Percentiles rank a stretch among this genome's conserved stretches.
These are phyloP conservation scores for Neophaeococcomyces mojaviensis DNA, from an alignment of 2,329 filamentous ascomycete genomes.

Conservation along the genomic window DNA sequence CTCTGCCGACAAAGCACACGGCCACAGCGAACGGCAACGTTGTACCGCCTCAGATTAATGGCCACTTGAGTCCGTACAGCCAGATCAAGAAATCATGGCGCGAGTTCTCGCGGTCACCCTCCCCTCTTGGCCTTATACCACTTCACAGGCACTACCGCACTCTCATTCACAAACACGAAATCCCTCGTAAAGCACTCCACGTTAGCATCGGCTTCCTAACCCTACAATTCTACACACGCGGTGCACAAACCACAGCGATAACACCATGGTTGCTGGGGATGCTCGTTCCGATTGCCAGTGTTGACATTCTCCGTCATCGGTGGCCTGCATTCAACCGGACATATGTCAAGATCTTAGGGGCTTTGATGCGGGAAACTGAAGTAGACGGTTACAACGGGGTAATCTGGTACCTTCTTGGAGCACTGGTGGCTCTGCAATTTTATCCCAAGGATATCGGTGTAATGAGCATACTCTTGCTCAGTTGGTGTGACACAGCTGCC, in stretches of 20 bases:
- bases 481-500: slow-evolving; percentile 96
- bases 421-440: slow-evolving; percentile 76
- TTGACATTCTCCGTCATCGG: slow-evolving; percentile 75
- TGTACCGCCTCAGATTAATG: slow-evolving; percentile 46
- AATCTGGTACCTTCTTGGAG: slow-evolving; percentile 89
- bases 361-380: slow-evolving; percentile 94
- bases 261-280: slow-evolving; percentile 75
- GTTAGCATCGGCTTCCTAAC: slow-evolving; percentile 95
- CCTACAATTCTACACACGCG: slow-evolving; percentile 73
- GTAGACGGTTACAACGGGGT: slow-evolving; percentile 92
- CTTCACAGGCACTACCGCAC: slow-evolving; percentile 87
- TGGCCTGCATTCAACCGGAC: slow-evolving; percentile 74
- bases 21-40: slow-evolving; percentile 15
- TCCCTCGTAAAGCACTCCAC: slow-evolving; percentile 86
- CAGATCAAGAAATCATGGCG: slow-evolving; percentile 61
- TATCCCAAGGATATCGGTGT: slow-evolving; percentile 91
- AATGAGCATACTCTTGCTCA: slow-evolving; percentile 80
- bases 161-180: slow-evolving; percentile 94
- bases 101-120: slow-evolving; percentile 83
- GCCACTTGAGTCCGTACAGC: slow-evolving; percentile 62
- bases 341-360: slow-evolving; percentile 77
- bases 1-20: slow-evolving; percentile 31
- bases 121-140: slow-evolving; percentile 86
- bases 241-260: slow-evolving; percentile 68
- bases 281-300: slow-evolving; percentile 73